phyloP scores from a whole-genome alignment of 2,329 filamentous ascomycete species.

The Microdochium nivale region DNA sequence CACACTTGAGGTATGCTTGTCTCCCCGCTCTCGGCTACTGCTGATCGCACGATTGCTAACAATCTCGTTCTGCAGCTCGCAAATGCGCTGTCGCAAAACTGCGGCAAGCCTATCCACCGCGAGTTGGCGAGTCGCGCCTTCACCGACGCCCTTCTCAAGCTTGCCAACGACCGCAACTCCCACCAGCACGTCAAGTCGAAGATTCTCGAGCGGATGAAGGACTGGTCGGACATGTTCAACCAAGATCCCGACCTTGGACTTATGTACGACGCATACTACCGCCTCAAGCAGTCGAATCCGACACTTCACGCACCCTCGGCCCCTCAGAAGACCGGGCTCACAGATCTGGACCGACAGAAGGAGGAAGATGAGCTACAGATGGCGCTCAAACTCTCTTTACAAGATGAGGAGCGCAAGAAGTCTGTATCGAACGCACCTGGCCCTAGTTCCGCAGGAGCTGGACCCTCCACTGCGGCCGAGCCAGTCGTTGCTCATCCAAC shows the following conservation, averaged over 20 bases:
- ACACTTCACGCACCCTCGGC: conserved; percentile 87
- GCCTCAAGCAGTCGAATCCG: conserved; percentile 76
- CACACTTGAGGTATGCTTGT: conserved; percentile 63
- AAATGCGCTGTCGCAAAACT: conserved; percentile 88
- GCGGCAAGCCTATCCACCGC: conserved; percentile 76
- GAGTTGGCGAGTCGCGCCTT: conserved; percentile 87
- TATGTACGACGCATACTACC: conserved; percentile 92
- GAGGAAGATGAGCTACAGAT: conserved; percentile 97
- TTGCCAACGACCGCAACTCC: conserved; percentile 91
- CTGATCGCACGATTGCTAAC: neutral
- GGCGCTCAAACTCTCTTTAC: conserved; percentile 84
- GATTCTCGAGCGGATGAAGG: conserved; percentile 92
- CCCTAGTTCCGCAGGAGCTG: conserved; percentile 18
- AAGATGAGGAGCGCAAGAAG: conserved; percentile 68
- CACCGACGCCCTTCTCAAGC: conserved; percentile 83
- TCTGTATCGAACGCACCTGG: conserved; percentile 15
- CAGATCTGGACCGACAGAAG: conserved; percentile 80
- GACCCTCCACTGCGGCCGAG: conserved; percentile 15
- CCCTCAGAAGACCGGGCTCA: conserved; percentile 86
- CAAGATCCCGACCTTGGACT: conserved; percentile 87
- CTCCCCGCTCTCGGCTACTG: conserved; percentile 4
- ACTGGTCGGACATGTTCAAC: conserved; percentile 92
- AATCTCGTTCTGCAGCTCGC: conserved; percentile 49
- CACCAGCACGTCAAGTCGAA: conserved; percentile 95
- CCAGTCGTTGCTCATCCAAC: conserved; percentile 54